A percentile compares a stretch with the other conserved stretches of the same genome.
These are phyloP conservation scores for Pyrenochaeta sp. DNA, from an alignment of 2,329 filamentous ascomycete species.

Conservation along the genomic window DNA sequence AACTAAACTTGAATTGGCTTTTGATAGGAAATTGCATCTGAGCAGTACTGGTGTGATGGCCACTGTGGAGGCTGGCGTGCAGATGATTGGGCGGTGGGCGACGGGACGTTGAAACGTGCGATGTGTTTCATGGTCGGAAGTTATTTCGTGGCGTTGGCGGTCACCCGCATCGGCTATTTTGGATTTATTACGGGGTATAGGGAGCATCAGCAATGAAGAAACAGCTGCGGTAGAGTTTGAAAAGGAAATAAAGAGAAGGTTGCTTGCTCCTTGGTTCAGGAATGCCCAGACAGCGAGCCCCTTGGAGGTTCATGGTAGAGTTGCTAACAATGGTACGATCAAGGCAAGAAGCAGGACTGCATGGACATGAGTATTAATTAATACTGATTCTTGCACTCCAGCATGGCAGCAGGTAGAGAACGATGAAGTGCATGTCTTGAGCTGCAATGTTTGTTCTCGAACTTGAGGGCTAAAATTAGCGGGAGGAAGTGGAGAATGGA, in stretches of 20 bases:
- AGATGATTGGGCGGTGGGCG: neutral
- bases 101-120: constrained; percentile 5
- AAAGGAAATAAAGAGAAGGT: too few relatives aligned
- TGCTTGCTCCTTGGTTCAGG: too few relatives aligned
- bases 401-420: too few relatives aligned
- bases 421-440: too few relatives aligned
- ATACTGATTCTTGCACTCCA: too few relatives aligned
- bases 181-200: neutral
- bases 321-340: too few relatives aligned
- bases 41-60: neutral
- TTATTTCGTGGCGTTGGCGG: constrained; percentile 7
- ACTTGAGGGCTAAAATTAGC: neutral
- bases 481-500: neutral
- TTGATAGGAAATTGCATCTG: constrained; percentile 3
- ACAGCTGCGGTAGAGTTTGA: too few relatives aligned
- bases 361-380: too few relatives aligned
- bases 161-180: neutral
- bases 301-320: too few relatives aligned
- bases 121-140: constrained; percentile 2
- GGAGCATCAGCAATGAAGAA: constrained; percentile 1
- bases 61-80: neutral
- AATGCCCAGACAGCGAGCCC: too few relatives aligned
- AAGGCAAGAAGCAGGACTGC: too few relatives aligned
- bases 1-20: neutral
- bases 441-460: too few relatives aligned